These are phyloP conservation scores for Coniochaeta sp. DNA, from an alignment of 2,329 filamentous ascomycete species.

Conservation along the genomic window DNA sequence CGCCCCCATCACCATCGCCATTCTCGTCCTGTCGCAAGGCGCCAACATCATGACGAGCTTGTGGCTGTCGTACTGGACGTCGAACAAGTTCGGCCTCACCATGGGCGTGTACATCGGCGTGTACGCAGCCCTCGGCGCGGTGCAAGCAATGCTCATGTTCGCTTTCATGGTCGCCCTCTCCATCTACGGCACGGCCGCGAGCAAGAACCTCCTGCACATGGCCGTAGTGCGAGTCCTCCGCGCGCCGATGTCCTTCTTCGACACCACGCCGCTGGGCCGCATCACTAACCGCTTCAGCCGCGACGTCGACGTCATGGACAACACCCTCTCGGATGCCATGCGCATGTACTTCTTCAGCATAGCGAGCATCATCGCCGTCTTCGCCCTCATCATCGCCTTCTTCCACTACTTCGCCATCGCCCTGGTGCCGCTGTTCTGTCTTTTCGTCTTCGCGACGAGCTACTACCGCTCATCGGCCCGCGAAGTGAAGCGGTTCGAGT, in stretches of 20 bases:
- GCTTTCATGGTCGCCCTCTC: conserved; percentile 72
- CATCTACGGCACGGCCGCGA: conserved; percentile 71
- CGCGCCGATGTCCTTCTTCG: conserved; percentile 85
- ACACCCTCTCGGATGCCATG: conserved; percentile 80
- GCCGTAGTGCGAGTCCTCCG: conserved; percentile 73
- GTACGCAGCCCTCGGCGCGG: conserved; percentile 63
- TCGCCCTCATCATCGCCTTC: conserved; percentile 87
- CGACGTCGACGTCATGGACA: conserved; percentile 96
- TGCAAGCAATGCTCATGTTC: conserved; percentile 72
- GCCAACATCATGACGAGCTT: conserved; percentile 82
- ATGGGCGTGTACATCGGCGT: conserved; percentile 66
- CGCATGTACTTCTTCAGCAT: conserved; percentile 88
- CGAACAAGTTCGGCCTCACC: conserved; percentile 62
- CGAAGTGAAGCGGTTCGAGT: conserved; percentile 91
- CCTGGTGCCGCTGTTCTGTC: conserved; percentile 56
- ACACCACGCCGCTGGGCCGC: conserved; percentile 88
- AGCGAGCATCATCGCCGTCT: conserved; percentile 74
- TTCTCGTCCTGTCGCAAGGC: conserved; percentile 68
- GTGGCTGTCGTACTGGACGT: conserved; percentile 94
- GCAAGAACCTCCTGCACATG: conserved; percentile 71
- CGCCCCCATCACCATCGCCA: conserved; percentile 53
- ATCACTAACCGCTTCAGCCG: conserved; percentile 96
- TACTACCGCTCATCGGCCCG: conserved; percentile 90
- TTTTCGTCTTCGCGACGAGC: conserved; percentile 75
- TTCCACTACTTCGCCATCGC: conserved; percentile 78